Conservation (phyloP, 2,329 filamentous ascomycete genomes). For the Xylaria multiplex region DNA sequence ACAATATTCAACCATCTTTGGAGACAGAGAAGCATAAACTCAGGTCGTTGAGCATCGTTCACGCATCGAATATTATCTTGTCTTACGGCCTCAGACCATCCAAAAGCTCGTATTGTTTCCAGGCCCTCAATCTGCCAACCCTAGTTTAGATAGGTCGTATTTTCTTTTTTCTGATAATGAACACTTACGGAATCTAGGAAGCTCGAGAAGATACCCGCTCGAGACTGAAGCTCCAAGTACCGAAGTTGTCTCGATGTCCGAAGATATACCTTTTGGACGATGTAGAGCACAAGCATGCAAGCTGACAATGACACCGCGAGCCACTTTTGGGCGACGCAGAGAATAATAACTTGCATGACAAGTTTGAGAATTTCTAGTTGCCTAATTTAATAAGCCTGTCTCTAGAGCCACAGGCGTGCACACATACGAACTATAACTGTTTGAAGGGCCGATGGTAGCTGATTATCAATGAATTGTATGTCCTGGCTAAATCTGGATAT, state of each 20-base stretch:
- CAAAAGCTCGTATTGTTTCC: conserved; percentile 60
- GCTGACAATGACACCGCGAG: conserved; percentile 59
- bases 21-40: conserved; percentile 60
- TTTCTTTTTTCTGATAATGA: neutral
- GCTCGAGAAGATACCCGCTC: conserved; percentile 52
- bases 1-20: conserved; percentile 64
- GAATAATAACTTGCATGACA: conserved; percentile 56
- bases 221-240: conserved; percentile 64
- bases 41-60: conserved; percentile 59
- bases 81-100: conserved; percentile 51
- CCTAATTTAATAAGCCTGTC: neutral
- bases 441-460: conserved; percentile 52
- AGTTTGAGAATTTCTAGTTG: conserved; percentile 52
- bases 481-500: conserved; percentile 55
- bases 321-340: conserved; percentile 58
- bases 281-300: conserved; percentile 54
- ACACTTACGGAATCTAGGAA: conserved; percentile 41
- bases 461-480: conserved; percentile 56
- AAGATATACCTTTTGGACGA: conserved; percentile 62
- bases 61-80: conserved; percentile 45
- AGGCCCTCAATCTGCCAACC: conserved; percentile 49
- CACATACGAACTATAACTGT: conserved; percentile 51
- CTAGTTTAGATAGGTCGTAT: neutral
- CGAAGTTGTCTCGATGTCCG: conserved; percentile 66
- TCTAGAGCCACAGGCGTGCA: conserved; percentile 33